Base-by-base conservation (phyloP, 2,329 filamentous ascomycete genomes). In the Grosmannia huntii region DNA sequence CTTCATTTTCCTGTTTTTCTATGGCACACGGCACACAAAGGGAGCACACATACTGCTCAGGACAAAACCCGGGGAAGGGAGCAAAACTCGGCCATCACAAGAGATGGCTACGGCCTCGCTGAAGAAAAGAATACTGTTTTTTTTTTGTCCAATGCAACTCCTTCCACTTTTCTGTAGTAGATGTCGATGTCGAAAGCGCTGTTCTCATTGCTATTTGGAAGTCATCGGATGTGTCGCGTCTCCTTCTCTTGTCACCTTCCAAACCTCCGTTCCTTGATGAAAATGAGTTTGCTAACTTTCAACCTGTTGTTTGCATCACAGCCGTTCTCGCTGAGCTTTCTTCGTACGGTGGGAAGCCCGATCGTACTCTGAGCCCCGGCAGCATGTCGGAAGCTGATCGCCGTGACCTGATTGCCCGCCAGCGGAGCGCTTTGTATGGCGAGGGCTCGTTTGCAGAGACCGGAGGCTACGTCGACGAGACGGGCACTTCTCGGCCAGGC, bases 301-400 rank as follows among this genome's bases (percentile, higher is more conserved):
- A 63, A 59, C 52, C 46, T 64, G 64, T 62, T 65, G 64, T 62
- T 68, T 71, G 65, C 68, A 66, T 75, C 41, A 56, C 52, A 82
- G 79, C 78, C 70, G 74, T 75, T 63, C 70, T 80, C 65, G 65
- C 74, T 68, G 79, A 81, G 57, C 65, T 76, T 51, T 63, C 68
- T 57, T 59, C 64, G 51, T 69, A 66, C 59, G 70, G 66, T 67
- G 81, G 78, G 78, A 96, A 96, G 78, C 85, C 86, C 70, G 89
- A 94, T 68, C 88, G 89, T 70, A 86, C 89, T 66, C 81, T 90
- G 75, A 94, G 89, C 75, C 89, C 89, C 57, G 85, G 85, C 66
- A 74, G 77, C 68, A 88, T 96, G 87, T 95, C 87, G 70, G 94
- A 97, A 76, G 91, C 96, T 67, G 91, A 96, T 68, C 92, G 92